Evolutionary conservation across 2,329 filamentous ascomycete species (phyloP).

Genomic region (Pyrenochaeta sp.): DNA sequence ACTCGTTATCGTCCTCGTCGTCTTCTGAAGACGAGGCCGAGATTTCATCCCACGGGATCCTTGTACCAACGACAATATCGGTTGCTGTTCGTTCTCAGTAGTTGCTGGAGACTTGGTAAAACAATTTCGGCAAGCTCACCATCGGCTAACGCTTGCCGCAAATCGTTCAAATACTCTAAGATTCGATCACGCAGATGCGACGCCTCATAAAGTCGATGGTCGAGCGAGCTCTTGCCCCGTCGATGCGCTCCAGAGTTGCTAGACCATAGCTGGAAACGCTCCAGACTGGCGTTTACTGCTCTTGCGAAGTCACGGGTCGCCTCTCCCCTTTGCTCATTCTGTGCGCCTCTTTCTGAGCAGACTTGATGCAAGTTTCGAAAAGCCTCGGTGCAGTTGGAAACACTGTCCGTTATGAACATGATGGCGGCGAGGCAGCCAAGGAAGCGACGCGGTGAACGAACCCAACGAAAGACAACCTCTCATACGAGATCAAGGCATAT

Average conservation of each 20-base stretch:
- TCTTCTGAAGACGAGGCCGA: slow-evolving; percentile 18
- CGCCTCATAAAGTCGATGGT: slow-evolving; percentile 44
- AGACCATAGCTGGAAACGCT: slow-evolving; percentile 43
- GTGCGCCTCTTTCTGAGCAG: no score
- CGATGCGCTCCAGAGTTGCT: slow-evolving; percentile 46
- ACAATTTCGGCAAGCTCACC: no score
- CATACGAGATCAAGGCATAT: no score
- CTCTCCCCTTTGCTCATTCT: no score
- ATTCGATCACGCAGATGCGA: slow-evolving; percentile 34
- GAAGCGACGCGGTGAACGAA: no score
- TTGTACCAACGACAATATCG: slow-evolving; percentile 18
- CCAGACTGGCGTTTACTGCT: slow-evolving; percentile 27
- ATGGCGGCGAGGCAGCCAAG: no score
- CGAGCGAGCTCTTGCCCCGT: slow-evolving; percentile 37
- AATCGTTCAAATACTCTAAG: slow-evolving; percentile 27
- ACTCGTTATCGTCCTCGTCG: slow-evolving; percentile 13
- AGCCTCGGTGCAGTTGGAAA: no score
- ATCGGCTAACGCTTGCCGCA: slow-evolving; percentile 25
- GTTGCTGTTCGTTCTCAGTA: background rate
- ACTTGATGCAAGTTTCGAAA: no score
- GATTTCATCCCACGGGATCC: slow-evolving; percentile 28
- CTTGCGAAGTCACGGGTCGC: no score
- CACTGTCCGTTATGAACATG: no score
- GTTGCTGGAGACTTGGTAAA: no score
- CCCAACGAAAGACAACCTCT: no score